A percentile compares a stretch with the other conserved stretches of the same genome.
Evolutionary conservation across 352 stramenopile species (phyloP).

Genomic region (Globisporangium cystogenes): DNA sequence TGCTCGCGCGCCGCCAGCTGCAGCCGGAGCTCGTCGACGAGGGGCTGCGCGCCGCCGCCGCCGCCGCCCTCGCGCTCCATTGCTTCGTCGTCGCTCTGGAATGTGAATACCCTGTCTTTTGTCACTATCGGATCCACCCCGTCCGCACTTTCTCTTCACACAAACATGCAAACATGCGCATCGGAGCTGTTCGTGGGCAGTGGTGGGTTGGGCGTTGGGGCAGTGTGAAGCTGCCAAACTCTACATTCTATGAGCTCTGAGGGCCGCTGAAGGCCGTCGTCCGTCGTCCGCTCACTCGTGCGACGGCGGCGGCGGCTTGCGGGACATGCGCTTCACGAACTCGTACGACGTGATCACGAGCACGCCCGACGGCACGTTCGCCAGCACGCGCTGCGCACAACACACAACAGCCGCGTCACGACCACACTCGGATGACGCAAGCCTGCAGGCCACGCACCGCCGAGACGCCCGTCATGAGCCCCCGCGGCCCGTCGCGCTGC

Average conservation of each 20-base stretch:
- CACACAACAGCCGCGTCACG: neutral
- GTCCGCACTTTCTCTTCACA: no score
- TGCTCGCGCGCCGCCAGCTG: slow-evolving; percentile 22
- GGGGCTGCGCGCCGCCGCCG: slow-evolving; percentile 17
- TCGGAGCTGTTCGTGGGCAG: no score
- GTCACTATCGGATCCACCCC: no score
- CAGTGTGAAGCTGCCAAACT: no score
- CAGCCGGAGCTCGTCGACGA: slow-evolving; percentile 37
- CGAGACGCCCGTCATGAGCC: slow-evolving; percentile 77
- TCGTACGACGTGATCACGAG: slow-evolving; percentile 88
- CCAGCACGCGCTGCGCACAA: slow-evolving; percentile 50
- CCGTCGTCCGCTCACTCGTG: no score
- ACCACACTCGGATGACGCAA: neutral
- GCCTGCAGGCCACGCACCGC: slow-evolving; percentile 36
- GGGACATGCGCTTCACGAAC: slow-evolving; percentile 85
- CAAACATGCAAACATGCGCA: no score
- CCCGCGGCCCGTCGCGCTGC: slow-evolving; percentile 57
- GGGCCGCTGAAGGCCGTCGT: no score
- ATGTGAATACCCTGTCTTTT: no score
- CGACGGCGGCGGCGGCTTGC: slow-evolving; percentile 29
- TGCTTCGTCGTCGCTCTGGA: neutral
- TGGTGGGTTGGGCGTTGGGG: no score
- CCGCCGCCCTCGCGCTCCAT: slow-evolving; percentile 6
- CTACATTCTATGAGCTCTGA: no score
- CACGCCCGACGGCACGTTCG: slow-evolving; percentile 79